Conservation (phyloP, 306 rosid species). For the Medicago ruthenica region DNA sequence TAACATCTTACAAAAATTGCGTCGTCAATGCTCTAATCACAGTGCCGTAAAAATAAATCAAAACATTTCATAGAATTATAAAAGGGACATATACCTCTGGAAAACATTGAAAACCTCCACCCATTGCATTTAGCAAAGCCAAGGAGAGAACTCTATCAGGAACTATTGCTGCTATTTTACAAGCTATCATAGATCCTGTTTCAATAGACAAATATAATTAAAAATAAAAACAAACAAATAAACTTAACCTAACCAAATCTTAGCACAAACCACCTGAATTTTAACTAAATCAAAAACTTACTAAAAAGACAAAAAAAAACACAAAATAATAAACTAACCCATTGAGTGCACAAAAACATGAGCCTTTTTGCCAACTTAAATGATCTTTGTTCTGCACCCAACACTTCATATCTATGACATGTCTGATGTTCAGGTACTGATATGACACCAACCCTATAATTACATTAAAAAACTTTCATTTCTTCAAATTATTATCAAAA, state of each 20-base stretch:
- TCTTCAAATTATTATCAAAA: neutral
- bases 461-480: too few species aligned
- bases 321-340: conserved; percentile 73
- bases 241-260: neutral
- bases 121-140: too few species aligned
- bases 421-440: too few species aligned
- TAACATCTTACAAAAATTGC: too few species aligned
- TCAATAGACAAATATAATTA: conserved; percentile 1
- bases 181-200: conserved; percentile 93
- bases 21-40: neutral
- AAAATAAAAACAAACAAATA: conserved; percentile 1
- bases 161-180: conserved; percentile 86
- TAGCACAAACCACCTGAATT: neutral
- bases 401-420: neutral
- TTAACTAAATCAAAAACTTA: neutral
- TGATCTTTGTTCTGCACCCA: conserved; percentile 83
- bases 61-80: conserved; percentile 46
- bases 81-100: too few species aligned
- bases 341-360: conserved; percentile 97
- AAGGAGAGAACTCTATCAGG: too few species aligned
- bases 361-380: conserved; percentile 89
- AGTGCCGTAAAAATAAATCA: conserved; percentile 13
- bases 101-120: conserved; percentile 56
- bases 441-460: too few species aligned
- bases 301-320: neutral